phyloP scores from a whole-genome alignment of 352 stramenopile species.

The Phytopythium aichiense region DNA sequence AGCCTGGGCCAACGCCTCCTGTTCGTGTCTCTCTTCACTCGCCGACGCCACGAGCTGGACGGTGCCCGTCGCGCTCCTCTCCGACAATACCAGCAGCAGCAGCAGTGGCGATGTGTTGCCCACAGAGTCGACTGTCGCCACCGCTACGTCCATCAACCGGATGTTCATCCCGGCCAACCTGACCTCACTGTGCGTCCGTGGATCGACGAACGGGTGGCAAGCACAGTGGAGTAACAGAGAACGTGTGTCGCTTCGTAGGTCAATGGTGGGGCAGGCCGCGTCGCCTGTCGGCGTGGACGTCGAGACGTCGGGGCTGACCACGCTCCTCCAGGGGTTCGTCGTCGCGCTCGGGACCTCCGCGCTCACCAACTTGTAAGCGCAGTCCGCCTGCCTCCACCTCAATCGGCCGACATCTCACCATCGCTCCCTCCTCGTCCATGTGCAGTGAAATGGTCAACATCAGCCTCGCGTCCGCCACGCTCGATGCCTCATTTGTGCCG shows the following conservation, averaged over 20 bases:
- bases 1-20: constrained; percentile 8
- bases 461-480: background rate
- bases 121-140: background rate
- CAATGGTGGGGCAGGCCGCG: background rate
- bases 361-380: constrained; percentile 4
- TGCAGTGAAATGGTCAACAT: constrained; percentile 11
- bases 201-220: background rate
- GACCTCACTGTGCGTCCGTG: constrained; percentile 2
- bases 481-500: constrained; percentile 7
- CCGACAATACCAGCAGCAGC: background rate
- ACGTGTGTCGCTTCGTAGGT: background rate
- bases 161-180: constrained; percentile 5
- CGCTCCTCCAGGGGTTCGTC: constrained; percentile 4
- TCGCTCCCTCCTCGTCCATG: background rate
- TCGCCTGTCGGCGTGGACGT: constrained; percentile 1
- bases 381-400: background rate
- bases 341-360: constrained; percentile 1
- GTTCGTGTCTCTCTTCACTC: constrained; percentile 5
- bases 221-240: background rate
- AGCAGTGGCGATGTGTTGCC: background rate
- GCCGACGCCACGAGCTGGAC: constrained; percentile 3
- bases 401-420: background rate
- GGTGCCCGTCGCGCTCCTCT: background rate
- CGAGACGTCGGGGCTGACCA: constrained; percentile 1
- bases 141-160: constrained; percentile 6